Percentiles rank a stretch among this genome's conserved stretches.
phyloP scores from a whole-genome alignment of 1,284 basidiomycete genomes.

The Anthracocystis walkeri region DNA sequence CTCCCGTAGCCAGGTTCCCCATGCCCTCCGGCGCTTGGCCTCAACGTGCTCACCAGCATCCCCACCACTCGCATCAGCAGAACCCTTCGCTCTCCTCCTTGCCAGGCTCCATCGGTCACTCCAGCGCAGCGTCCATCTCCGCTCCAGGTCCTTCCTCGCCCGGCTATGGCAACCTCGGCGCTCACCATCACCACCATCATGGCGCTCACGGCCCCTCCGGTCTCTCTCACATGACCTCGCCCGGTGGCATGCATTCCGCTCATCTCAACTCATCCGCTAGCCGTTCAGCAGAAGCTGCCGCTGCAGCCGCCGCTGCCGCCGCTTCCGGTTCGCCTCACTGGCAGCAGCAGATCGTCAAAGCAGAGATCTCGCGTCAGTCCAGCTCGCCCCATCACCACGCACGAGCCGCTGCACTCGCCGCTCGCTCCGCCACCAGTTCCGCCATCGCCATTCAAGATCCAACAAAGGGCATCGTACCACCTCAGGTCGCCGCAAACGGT shows the following conservation, averaged over 20 bases:
- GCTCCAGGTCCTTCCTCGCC: slow-evolving; percentile 59
- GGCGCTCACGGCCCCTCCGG: slow-evolving; percentile 51
- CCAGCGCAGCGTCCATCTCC: slow-evolving; percentile 43
- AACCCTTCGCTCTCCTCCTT: slow-evolving; percentile 63
- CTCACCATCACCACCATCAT: slow-evolving; percentile 58
- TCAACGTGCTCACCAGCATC: slow-evolving; percentile 43
- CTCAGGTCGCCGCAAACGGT: slow-evolving; percentile 70
- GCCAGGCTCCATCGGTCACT: slow-evolving; percentile 57
- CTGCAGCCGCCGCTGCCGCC: slow-evolving; percentile 37
- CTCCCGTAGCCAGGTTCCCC: slow-evolving; percentile 50
- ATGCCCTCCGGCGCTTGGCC: slow-evolving; percentile 48
- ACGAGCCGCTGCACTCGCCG: slow-evolving; percentile 74
- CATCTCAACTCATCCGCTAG: slow-evolving; percentile 41
- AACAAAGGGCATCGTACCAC: slow-evolving; percentile 70
- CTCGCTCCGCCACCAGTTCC: slow-evolving; percentile 72
- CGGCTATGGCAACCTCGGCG: slow-evolving; percentile 41
- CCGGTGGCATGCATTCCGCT: slow-evolving; percentile 51
- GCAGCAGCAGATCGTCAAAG: slow-evolving; percentile 66
- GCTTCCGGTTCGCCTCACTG: slow-evolving; percentile 60
- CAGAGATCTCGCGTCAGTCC: slow-evolving; percentile 72
- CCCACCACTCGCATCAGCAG: slow-evolving; percentile 59
- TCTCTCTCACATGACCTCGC: slow-evolving; percentile 55
- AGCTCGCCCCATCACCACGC: slow-evolving; percentile 74
- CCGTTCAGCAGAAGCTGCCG: slow-evolving; percentile 32
- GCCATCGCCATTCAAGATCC: slow-evolving; percentile 71